phyloP scores from a whole-genome alignment of 768 basidiomycete genomes.

The Rhodotorula paludigena region DNA sequence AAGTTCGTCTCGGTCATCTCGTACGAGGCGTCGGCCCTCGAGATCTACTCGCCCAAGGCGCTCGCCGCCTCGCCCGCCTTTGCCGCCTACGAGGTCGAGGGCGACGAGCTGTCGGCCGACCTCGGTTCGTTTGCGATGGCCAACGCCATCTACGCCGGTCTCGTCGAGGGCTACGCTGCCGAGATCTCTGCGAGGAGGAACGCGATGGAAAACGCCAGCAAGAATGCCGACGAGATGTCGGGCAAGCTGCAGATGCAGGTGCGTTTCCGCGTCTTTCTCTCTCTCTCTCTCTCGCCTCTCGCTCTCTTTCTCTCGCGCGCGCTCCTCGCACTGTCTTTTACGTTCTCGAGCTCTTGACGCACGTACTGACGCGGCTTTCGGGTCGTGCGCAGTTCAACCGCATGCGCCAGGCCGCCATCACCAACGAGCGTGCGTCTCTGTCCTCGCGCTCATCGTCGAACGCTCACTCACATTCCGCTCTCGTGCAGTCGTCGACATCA shows the following conservation, averaged over 20 bases:
- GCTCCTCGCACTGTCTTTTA: constrained; percentile 8
- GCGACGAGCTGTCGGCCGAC: constrained; percentile 90
- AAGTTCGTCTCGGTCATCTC: constrained; percentile 79
- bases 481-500: constrained; percentile 40
- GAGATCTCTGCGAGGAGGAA: constrained; percentile 70
- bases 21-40: constrained; percentile 71
- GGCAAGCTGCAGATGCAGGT: constrained; percentile 33
- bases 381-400: constrained; percentile 45
- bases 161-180: constrained; percentile 91
- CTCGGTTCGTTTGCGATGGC: constrained; percentile 91
- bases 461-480: neutral
- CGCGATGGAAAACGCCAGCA: constrained; percentile 99
- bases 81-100: constrained; percentile 95
- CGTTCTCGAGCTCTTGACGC: too few species aligned
- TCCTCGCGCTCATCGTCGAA: constrained; percentile 69
- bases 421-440: constrained; percentile 57
- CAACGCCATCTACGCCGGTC: constrained; percentile 89
- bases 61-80: constrained; percentile 80
- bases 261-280: neutral
- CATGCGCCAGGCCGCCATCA: constrained; percentile 41
- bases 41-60: constrained; percentile 73
- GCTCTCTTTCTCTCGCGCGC: neutral
- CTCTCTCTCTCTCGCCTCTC: neutral
- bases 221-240: constrained; percentile 65
- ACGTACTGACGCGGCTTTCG: too few species aligned